Base-by-base conservation (phyloP, 1,284 basidiomycete genomes). In the Leccinum pseudoinsigne region DNA sequence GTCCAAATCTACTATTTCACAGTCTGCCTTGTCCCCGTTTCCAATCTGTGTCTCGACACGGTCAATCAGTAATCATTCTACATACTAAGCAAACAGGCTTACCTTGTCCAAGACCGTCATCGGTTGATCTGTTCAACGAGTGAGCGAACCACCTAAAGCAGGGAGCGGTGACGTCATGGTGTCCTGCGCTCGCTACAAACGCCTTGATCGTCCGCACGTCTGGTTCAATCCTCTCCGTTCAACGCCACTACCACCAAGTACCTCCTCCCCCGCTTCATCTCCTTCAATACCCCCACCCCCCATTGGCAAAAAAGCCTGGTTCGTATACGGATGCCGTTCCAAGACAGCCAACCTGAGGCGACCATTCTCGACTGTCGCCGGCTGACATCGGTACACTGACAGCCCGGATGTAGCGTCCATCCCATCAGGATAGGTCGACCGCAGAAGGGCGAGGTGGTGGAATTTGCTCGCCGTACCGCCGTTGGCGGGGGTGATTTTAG, bases 291-390 rank as follows among this genome's bases (percentile, higher is more conserved):
- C 68, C 12, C 72, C 80, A 18, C 78, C 78, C 1, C 92, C 90
- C 88, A 97, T 91, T 1, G 95, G 95, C 63, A 97, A 84, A 75
- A 97, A 97, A 4, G 90, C 87, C 74, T 95, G 93, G 67, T 89
- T 94, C 5, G 92, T 95, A 71, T 81, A 86, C 14, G 85, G 81
- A 69, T 95, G 93, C 28, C 93, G 80, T 73, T 95, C 93, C 53
- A 95, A 76, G 21, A 87, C 78, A 66, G 79, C 81, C 61, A 94
- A 75, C 55, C 75, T 76, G 66, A 87, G 81, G 12, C 79, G 79
- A 7, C 82, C 84, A 28, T 84, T 83, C 2, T 74, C 72, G 34
- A 86, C 75, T 11, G 80, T 78, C 34, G 85, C 77, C 0, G 92
- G 87, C 63, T 84, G 79, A 74, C 89, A 92, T 55, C 91, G 81